A percentile compares a stretch with the other conserved stretches of the same genome.
These are phyloP conservation scores for Saprolegnia parasitica DNA, from an alignment of 352 stramenopile species.

Conservation along the genomic window DNA sequence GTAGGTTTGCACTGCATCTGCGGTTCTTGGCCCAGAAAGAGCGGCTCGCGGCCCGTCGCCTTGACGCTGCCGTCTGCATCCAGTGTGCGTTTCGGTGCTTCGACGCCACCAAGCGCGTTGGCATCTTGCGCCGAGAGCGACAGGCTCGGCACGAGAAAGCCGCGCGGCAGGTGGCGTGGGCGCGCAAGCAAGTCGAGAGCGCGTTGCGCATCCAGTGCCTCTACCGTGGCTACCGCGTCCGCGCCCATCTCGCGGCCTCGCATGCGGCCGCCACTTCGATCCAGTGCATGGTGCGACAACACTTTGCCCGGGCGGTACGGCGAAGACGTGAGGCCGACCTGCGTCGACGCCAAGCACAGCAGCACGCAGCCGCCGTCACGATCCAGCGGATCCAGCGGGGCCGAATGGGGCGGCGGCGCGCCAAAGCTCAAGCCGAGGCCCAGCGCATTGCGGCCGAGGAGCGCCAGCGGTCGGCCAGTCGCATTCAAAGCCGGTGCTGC, in stretches of 20 bases:
- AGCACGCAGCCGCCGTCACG: not conserved
- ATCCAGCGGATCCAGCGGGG: constrained; percentile 17
- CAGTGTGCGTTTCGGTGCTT: not conserved
- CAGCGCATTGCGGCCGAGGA: not conserved
- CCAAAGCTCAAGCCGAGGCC: not conserved
- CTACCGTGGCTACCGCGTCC: not conserved
- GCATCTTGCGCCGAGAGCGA: not conserved
- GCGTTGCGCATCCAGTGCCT: not conserved
- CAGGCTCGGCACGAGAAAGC: not conserved
- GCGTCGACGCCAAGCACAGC: not conserved
- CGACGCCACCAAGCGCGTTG: not conserved
- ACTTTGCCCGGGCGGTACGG: not conserved
- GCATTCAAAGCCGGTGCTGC: constrained; percentile 8
- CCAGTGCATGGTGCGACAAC: constrained; percentile 10
- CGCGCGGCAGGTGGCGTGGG: not conserved
- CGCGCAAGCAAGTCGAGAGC: not conserved
- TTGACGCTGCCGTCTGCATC: constrained; percentile 9
- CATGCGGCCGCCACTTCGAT: constrained; percentile 2
- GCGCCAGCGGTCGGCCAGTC: not conserved
- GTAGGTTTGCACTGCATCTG: constrained; percentile 26
- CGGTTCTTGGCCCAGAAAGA: constrained; percentile 20
- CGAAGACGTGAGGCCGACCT: not conserved
- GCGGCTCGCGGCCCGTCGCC: not conserved
- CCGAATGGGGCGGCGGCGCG: not conserved
- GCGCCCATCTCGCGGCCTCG: not conserved